A percentile compares a stretch with the other conserved stretches of the same genome.
These are phyloP conservation scores for Colletotrichum gloeosporioides DNA, from an alignment of 2,329 filamentous ascomycete species.

Conservation along the genomic window DNA sequence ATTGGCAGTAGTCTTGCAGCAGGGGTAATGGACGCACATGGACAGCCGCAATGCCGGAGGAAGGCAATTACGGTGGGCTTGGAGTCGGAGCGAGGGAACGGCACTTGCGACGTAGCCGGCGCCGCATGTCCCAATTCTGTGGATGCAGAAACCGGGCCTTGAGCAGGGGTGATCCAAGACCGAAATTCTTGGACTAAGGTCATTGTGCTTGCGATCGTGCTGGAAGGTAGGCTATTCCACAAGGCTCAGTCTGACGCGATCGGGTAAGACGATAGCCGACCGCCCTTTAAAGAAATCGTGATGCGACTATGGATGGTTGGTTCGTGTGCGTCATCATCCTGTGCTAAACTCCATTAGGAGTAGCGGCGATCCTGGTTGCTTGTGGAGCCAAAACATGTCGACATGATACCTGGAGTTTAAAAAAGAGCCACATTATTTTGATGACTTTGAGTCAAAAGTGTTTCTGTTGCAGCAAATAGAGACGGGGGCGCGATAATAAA, in stretches of 20 bases:
- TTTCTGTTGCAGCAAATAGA: neutral
- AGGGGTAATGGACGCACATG: slow-evolving; percentile 57
- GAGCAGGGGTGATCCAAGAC: slow-evolving; percentile 1
- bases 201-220: neutral
- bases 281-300: neutral
- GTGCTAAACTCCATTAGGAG: neutral
- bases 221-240: neutral
- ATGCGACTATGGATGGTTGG: neutral
- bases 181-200: slow-evolving; percentile 1
- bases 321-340: neutral
- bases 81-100: slow-evolving; percentile 56
- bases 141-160: neutral
- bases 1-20: neutral
- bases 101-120: slow-evolving; percentile 20
- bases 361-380: neutral
- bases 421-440: neutral
- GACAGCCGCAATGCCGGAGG: slow-evolving; percentile 76
- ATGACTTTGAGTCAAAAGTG: neutral
- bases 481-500: neutral
- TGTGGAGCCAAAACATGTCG: neutral
- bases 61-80: slow-evolving; percentile 70
- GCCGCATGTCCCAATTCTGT: neutral
- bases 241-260: neutral
- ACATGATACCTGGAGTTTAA: neutral
- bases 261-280: neutral